Evolutionary conservation across 805 yeast species (phyloP).

Genomic region (Ogataea pignaliae): DNA sequence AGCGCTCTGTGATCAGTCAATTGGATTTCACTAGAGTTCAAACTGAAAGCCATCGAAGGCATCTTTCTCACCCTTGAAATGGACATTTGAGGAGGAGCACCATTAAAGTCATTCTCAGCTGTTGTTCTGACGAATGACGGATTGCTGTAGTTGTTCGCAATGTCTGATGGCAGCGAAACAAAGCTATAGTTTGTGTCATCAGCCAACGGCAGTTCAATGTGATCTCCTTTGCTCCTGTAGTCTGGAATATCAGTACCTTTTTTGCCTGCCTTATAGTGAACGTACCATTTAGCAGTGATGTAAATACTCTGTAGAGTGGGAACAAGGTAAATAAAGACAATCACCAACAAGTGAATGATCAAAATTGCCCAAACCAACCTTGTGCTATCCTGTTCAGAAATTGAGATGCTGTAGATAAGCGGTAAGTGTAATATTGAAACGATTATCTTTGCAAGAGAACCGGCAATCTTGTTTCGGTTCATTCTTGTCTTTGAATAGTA

Average conservation of each 20-base stretch:
- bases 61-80: background rate
- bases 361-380: slow-evolving; percentile 41
- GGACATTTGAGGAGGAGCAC: background rate
- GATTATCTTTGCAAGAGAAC: slow-evolving; percentile 35
- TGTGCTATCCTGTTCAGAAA: slow-evolving; percentile 36
- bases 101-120: background rate
- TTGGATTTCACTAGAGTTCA: slow-evolving; percentile 16
- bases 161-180: background rate
- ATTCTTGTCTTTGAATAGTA: slow-evolving; percentile 30
- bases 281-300: slow-evolving; percentile 17
- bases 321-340: slow-evolving; percentile 20
- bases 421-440: slow-evolving; percentile 41
- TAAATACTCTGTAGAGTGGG: slow-evolving; percentile 28
- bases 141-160: background rate
- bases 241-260: slow-evolving; percentile 21
- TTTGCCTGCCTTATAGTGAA: slow-evolving; percentile 13
- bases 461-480: slow-evolving; percentile 29
- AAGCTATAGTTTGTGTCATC: slow-evolving; percentile 7
- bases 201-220: slow-evolving; percentile 16
- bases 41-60: slow-evolving; percentile 7
- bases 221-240: slow-evolving; percentile 17
- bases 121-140: background rate
- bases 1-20: slow-evolving; percentile 23
- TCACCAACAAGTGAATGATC: slow-evolving; percentile 31
- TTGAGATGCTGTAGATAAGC: slow-evolving; percentile 32